phyloP scores from a whole-genome alignment of 2,329 filamentous ascomycete genomes.

The Alternaria hordeiaustralica region DNA sequence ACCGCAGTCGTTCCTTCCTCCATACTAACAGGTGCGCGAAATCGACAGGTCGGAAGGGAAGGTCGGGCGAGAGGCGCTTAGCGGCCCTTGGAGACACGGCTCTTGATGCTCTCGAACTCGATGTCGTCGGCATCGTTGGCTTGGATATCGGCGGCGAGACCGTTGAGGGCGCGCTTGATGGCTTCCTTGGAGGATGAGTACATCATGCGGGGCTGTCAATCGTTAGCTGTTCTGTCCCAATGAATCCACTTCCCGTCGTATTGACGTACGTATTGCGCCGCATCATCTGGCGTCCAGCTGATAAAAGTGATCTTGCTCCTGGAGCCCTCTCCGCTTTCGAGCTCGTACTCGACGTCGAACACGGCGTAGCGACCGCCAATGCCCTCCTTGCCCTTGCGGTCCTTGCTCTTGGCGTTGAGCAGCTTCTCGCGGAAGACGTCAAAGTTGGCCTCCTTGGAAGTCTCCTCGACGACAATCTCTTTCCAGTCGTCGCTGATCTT shows the following conservation, averaged over 20 bases:
- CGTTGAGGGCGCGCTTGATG: constrained; percentile 79
- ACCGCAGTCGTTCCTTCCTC: constrained; percentile 19
- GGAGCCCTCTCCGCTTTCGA: constrained; percentile 73
- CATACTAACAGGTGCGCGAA: constrained; percentile 25
- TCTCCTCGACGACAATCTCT: constrained; percentile 80
- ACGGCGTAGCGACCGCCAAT: constrained; percentile 80
- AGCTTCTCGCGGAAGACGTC: constrained; percentile 78
- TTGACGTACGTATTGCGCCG: constrained; percentile 72
- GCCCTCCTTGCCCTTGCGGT: constrained; percentile 64
- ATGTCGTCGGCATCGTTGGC: constrained; percentile 85
- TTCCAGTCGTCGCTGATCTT: constrained; percentile 85
- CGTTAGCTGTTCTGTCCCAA: constrained; percentile 14
- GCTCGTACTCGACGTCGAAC: constrained; percentile 82
- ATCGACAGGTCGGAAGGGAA: constrained; percentile 14
- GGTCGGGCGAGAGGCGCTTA: constrained; percentile 37
- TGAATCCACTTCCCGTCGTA: not conserved
- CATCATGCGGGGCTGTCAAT: constrained; percentile 80
- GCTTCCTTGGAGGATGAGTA: constrained; percentile 89
- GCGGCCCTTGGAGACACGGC: constrained; percentile 58
- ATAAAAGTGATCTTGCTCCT: constrained; percentile 61
- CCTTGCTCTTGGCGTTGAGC: constrained; percentile 74
- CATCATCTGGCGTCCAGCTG: constrained; percentile 64
- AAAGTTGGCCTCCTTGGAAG: constrained; percentile 71
- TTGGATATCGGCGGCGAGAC: constrained; percentile 78
- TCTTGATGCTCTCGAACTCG: constrained; percentile 74